phyloP scores from a whole-genome alignment of 139 green algal species.

The Tetraselmis striata region DNA sequence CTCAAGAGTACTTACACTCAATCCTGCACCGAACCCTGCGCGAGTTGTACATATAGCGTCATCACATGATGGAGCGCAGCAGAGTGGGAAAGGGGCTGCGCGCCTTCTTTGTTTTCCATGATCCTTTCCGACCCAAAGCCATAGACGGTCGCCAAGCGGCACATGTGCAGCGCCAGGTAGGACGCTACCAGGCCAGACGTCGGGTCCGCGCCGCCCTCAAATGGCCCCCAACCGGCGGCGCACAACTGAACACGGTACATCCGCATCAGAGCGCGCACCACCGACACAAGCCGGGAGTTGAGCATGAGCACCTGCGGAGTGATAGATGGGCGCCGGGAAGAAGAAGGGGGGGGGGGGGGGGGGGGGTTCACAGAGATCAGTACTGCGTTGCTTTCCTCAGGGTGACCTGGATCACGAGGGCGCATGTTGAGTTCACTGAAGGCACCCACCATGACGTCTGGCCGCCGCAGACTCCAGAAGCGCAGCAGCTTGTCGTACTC shows the following conservation, averaged over 20 bases:
- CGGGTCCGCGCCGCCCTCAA: slow-evolving; percentile 7
- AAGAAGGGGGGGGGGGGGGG: not conserved
- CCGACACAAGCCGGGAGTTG: slow-evolving; percentile 9
- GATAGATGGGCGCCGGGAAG: not conserved
- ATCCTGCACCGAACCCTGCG: too few species aligned
- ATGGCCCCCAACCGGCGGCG: not conserved
- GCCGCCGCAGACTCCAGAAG: slow-evolving; percentile 6
- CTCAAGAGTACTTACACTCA: too few species aligned
- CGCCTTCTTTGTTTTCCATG: not conserved
- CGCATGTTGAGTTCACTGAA: too few species aligned
- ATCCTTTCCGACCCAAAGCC: slow-evolving; percentile 6
- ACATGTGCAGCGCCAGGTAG: not conserved
- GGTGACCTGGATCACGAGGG: too few species aligned
- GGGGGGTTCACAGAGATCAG: too few species aligned
- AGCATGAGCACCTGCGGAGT: slow-evolving; percentile 1
- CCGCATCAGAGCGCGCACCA: not conserved
- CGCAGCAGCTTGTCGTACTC: slow-evolving; percentile 12
- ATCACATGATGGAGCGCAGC: too few species aligned
- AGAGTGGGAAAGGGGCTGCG: too few species aligned
- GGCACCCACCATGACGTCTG: slow-evolving; percentile 8
- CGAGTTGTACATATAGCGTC: too few species aligned
- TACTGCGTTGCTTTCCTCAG: too few species aligned
- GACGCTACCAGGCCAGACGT: slow-evolving; percentile 9
- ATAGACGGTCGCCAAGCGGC: not conserved
- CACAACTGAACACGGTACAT: slow-evolving; percentile 13